These are phyloP conservation scores for Saccharomyces eubayanus DNA, from an alignment of 805 yeast genomes.

Conservation along the genomic window DNA sequence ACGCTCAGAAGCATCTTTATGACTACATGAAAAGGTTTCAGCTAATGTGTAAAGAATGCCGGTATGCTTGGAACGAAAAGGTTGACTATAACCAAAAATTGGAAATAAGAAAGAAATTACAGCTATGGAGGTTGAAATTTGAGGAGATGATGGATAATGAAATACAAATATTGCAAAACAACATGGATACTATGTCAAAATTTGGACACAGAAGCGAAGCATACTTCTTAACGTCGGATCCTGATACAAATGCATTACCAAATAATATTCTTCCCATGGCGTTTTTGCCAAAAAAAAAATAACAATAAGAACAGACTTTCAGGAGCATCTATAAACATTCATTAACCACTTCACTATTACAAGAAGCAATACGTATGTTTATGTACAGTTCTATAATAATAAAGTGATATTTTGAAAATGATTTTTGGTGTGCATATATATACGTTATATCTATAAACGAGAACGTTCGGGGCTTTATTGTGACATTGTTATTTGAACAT, in stretches of 20 bases:
- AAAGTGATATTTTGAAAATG: not conserved
- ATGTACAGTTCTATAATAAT: not conserved
- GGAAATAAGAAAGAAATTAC: slow-evolving; percentile 11
- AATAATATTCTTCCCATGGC: not conserved
- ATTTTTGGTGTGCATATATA: not conserved
- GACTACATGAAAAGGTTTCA: slow-evolving; percentile 12
- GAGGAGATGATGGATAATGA: slow-evolving; percentile 10
- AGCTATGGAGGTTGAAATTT: slow-evolving; percentile 8
- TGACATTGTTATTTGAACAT: slow-evolving; percentile 21
- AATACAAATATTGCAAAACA: slow-evolving; percentile 8
- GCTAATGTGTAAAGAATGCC: slow-evolving; percentile 23
- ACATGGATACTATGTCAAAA: not conserved
- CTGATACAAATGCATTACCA: not conserved
- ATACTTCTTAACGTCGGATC: not conserved
- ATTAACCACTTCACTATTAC: not conserved
- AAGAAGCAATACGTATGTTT: not conserved
- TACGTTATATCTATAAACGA: not conserved
- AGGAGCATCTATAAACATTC: not conserved
- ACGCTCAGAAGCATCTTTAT: not conserved
- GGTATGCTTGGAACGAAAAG: slow-evolving; percentile 16
- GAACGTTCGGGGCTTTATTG: not conserved
- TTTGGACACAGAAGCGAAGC: not conserved
- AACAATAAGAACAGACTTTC: not conserved
- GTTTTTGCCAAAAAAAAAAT: not conserved
- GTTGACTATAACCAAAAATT: slow-evolving; percentile 14